phyloP scores from a whole-genome alignment of 495 filamentous ascomycete species.

The Hypoxylon crocopeplum region DNA sequence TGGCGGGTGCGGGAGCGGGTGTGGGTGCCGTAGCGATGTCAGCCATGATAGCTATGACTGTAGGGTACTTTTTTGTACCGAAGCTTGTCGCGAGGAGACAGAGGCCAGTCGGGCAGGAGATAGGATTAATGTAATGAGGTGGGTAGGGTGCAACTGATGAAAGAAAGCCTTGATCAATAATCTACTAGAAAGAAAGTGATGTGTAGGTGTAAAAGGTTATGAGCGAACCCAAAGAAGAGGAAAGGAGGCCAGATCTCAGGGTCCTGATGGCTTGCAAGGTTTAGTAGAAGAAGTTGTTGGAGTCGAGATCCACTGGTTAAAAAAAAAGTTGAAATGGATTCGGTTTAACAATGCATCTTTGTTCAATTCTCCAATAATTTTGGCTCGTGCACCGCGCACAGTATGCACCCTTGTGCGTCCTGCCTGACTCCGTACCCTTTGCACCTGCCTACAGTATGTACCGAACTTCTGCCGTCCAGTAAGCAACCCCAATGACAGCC shows the following conservation, averaged over 20 bases:
- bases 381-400: background rate
- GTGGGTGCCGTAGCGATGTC: conserved; percentile 42
- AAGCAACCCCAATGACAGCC: background rate
- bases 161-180: conserved; percentile 21
- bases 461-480: conserved; percentile 24
- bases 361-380: background rate
- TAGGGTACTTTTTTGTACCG: no score
- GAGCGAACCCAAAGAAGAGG: conserved; percentile 24
- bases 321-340: conserved; percentile 17
- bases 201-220: background rate
- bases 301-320: conserved; percentile 18
- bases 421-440: background rate
- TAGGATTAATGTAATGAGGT: no score
- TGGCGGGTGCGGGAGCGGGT: conserved; percentile 41
- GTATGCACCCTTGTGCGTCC: background rate
- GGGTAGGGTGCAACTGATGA: no score
- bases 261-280: conserved; percentile 29
- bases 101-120: background rate
- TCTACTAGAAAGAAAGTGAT: background rate
- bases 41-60: conserved; percentile 43
- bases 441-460: background rate
- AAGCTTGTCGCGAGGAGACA: no score
- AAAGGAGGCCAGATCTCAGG: conserved; percentile 45
- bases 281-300: conserved; percentile 34
- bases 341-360: conserved; percentile 10